Evolutionary conservation across 495 filamentous ascomycete genomes (phyloP), one percentile per base, ranked within the genome.

Genomic region (Xanthoparmelia taractica): DNA sequence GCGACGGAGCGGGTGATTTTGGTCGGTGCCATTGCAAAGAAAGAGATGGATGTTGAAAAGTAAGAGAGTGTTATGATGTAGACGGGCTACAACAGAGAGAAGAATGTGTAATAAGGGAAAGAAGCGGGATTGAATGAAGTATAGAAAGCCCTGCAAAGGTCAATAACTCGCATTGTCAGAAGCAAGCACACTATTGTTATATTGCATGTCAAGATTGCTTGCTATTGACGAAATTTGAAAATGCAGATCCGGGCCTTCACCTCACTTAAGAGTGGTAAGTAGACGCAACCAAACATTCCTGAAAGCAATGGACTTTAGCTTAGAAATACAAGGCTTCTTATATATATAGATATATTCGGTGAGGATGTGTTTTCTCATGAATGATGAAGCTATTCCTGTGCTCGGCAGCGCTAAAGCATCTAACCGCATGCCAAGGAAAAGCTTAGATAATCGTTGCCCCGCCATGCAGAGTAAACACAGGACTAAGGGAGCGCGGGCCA

Each of bases 401-500:
- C 29, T 27, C 33, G 31, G 43, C 58, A 50, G 31, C 31, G 58
- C 58, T 50, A 60, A 20, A 61, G 50, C 36, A 57, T 63, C 60
- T 57, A 63, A 29, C 36, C 60, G 50, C 36, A n/a, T 17, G 43
- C 31, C 45, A 55, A 54, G 40, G 58, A 41, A 60, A 60, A 36
- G 37, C 38, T 43, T 45, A 13, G 60, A 57, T 33, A 40, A 33
- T 15, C 61, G 55, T 63, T 54, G 61, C 61, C 61, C 40, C 40
- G 61, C 61, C 61, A 63, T 52, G 38, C 61, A 48, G 50, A 34
- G 47, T 34, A 57, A 63, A 63, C 36, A 57, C 29, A 37, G 13
- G 40, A 27, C 40, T 34, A 29, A 29, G 40, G 50, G 47, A 36
- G 34, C 5, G 5, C 34, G 10, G n/a, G 18, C 52, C 52, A 57